Percentiles rank a stretch among this genome's conserved stretches.
phyloP scores from a whole-genome alignment of 345 rosid genomes.

The Citrus unshiu region DNA sequence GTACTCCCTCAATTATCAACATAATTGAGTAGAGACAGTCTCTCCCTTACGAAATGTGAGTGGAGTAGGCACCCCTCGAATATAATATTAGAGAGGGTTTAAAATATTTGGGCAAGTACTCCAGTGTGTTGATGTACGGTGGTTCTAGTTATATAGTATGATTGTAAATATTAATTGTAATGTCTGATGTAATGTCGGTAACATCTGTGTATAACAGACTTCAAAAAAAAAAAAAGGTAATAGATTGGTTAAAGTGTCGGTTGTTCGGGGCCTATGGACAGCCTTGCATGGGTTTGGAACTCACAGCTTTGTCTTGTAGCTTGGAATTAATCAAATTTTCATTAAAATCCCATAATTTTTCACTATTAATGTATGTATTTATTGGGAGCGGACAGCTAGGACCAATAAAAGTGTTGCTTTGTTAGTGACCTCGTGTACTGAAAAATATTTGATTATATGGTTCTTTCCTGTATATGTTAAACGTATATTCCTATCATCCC shows the following conservation, averaged over 20 bases:
- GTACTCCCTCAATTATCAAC: no score
- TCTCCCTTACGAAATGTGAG: no score
- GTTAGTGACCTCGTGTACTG: background rate
- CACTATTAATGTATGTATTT: background rate
- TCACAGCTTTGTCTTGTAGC: background rate
- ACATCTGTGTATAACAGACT: no score
- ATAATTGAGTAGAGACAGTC: no score
- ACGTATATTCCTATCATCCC: background rate
- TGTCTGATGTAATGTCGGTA: no score
- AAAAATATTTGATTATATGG: background rate
- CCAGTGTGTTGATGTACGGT: no score
- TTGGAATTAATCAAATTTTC: background rate
- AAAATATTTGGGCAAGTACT: no score
- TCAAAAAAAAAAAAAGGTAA: background rate
- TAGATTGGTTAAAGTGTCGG: background rate
- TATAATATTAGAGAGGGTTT: no score
- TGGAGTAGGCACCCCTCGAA: no score
- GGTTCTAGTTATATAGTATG: no score
- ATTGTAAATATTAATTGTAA: no score
- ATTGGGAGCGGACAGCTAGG: background rate
- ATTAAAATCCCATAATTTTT: background rate
- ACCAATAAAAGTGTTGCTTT: background rate
- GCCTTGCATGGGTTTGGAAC: background rate
- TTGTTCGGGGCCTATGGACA: background rate
- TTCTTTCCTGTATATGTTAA: background rate